Percentiles rank a stretch among this genome's conserved stretches.
Evolutionary conservation across 352 stramenopile species (phyloP).

Genomic region (Globisporangium recalcitrans): DNA sequence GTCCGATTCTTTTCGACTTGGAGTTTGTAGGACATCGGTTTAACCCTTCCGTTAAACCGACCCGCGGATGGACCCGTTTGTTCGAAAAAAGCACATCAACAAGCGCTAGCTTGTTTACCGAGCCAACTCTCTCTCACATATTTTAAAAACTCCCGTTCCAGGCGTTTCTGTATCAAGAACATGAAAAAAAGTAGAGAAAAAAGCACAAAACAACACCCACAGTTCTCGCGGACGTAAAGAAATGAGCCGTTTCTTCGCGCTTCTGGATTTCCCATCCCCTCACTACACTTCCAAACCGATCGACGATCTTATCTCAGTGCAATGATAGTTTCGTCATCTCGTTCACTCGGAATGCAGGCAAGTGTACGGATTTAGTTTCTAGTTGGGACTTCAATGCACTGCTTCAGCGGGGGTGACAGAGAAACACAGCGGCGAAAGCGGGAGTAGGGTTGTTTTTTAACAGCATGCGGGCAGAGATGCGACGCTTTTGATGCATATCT

Average conservation of each 20-base stretch:
- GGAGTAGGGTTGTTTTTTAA: constrained; percentile 15
- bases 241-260: not conserved
- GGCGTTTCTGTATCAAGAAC: not conserved
- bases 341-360: not conserved
- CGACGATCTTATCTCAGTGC: not conserved
- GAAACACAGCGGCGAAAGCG: constrained; percentile 8
- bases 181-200: not conserved
- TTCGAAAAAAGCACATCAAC: not conserved
- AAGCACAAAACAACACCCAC: not conserved
- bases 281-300: not conserved
- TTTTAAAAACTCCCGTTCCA: not conserved
- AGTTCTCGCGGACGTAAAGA: not conserved
- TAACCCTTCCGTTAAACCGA: not conserved
- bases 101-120: not conserved
- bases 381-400: not conserved
- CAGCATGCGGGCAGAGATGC: constrained; percentile 12
- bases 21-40: not conserved
- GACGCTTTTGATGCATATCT: constrained; percentile 34
- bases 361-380: not conserved
- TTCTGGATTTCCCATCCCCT: not conserved
- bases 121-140: not conserved
- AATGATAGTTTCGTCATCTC: not conserved
- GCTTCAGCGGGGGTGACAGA: not conserved
- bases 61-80: not conserved
- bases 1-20: not conserved